Percentiles rank a stretch among this genome's conserved stretches.
phyloP scores from a whole-genome alignment of 2,329 filamentous ascomycete genomes.

The Akanthomyces lecanii region DNA sequence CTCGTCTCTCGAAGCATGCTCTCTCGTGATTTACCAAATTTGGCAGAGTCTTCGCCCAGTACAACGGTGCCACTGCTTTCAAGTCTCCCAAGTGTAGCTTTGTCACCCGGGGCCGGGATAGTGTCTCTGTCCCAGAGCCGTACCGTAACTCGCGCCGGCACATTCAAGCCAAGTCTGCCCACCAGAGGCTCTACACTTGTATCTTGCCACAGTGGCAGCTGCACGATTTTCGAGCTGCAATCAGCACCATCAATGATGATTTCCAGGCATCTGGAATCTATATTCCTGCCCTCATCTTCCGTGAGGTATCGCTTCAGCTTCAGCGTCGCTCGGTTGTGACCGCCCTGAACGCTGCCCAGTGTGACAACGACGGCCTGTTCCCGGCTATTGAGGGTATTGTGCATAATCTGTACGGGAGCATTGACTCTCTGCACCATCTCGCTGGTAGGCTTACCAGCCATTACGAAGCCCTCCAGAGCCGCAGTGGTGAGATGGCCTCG shows the following conservation, averaged over 20 bases:
- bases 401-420: neutral
- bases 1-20: slow-evolving; percentile 30
- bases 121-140: slow-evolving; percentile 19
- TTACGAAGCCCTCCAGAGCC: slow-evolving; percentile 12
- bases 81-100: slow-evolving; percentile 5
- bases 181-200: slow-evolving; percentile 22
- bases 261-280: slow-evolving; percentile 9
- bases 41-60: slow-evolving; percentile 22
- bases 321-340: slow-evolving; percentile 12
- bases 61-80: slow-evolving; percentile 28
- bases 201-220: slow-evolving; percentile 26
- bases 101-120: neutral
- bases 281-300: no score
- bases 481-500: slow-evolving; percentile 30
- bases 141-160: slow-evolving; percentile 21
- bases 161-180: slow-evolving; percentile 20
- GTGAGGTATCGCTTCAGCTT: neutral
- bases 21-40: slow-evolving; percentile 28
- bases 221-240: slow-evolving; percentile 15
- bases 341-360: slow-evolving; percentile 19
- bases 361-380: slow-evolving; percentile 18
- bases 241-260: slow-evolving; percentile 15
- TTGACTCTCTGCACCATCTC: neutral
- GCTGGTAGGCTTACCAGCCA: neutral
- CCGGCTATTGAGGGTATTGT: neutral